Percentiles rank a stretch among this genome's conserved stretches.
Conservation (phyloP, 2,329 filamentous ascomycete species). For the Cadophora luteo-olivacea region DNA sequence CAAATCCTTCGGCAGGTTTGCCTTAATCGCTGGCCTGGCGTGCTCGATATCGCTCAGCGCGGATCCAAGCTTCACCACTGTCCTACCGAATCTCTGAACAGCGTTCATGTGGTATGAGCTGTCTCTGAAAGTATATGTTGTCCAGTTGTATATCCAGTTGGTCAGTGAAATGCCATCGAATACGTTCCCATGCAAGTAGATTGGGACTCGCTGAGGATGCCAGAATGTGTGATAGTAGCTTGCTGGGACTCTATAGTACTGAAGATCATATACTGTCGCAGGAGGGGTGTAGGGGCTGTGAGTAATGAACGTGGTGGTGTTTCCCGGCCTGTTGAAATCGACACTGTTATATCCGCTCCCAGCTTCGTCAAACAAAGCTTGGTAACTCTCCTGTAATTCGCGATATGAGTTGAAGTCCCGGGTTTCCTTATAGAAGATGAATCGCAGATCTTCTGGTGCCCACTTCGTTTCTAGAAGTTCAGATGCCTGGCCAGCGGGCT, state of each 20-base stretch:
- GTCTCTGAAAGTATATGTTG: constrained; percentile 18
- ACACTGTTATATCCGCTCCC: neutral
- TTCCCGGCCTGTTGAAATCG: neutral
- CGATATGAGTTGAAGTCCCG: constrained; percentile 18
- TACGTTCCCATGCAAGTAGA: constrained; percentile 21
- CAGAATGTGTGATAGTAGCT: constrained; percentile 22
- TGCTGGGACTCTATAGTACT: constrained; percentile 19
- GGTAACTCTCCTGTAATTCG: constrained; percentile 20
- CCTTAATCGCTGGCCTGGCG: neutral
- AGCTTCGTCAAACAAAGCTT: constrained; percentile 6
- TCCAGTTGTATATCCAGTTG: constrained; percentile 21
- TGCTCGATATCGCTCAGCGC: constrained; percentile 20
- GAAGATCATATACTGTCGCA: constrained; percentile 18
- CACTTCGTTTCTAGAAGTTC: neutral
- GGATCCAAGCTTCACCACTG: constrained; percentile 16
- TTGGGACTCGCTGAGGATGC: constrained; percentile 18
- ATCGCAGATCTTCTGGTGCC: constrained; percentile 15
- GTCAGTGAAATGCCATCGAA: constrained; percentile 20
- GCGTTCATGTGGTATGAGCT: constrained; percentile 21
- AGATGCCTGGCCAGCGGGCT: neutral
- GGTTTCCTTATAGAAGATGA: constrained; percentile 20
- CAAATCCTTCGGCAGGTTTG: constrained; percentile 13
- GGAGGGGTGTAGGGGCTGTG: constrained; percentile 19
- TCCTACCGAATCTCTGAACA: constrained; percentile 10
- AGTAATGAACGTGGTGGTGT: constrained; percentile 8